Base-by-base conservation (phyloP, 2,329 filamentous ascomycete genomes). In the Geosmithia flava region DNA sequence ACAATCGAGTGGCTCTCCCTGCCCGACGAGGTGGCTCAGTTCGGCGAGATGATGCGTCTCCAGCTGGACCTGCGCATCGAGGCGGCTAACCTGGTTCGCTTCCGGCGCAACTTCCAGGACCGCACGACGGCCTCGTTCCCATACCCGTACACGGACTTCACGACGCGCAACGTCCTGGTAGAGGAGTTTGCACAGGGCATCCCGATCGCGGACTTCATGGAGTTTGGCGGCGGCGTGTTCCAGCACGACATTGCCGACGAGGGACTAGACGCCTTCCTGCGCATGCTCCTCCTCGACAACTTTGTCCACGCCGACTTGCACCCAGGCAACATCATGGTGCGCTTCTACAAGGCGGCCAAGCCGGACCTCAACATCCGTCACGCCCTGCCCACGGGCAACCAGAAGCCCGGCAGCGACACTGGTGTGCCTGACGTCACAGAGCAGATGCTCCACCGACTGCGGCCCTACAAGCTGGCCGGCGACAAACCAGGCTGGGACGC, bases 251-350 rank as follows among this genome's bases (percentile, higher is more conserved):
- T 98, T 53, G 90, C 93, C 3, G 83, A 95, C 50, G 91, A 97
- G 68, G 93, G 93, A 0, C 77, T 98, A 0, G 90, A 98, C 62
- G 90, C 91, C 3, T 98, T 98, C 65, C 68, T 98, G 46, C 87
- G 90, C 58, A 98, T 98, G 93, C 71, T 98, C 16, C 75, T 98
- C 13, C 83, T 98, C 40, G 93, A 98, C 64, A 98, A 98, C 63
- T 98, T 98, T 63, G 83, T 96, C 23, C 93, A 98, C 60, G 91
- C 93, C 5, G 93, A 98, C 61, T 70, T 98, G 29, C 93, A 98
- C 61, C 93, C 93, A 0, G 93, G 93, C 23, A 98, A 98, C 63
- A 97, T 98, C 67, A 97, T 98, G 90, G 91, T 98, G 44, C 88
- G 94, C 53, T 98, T 98, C 69, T 96, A 97, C 66, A 82, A 91